phyloP scores from a whole-genome alignment of 768 basidiomycete genomes.

The Psilocybe azurescens region DNA sequence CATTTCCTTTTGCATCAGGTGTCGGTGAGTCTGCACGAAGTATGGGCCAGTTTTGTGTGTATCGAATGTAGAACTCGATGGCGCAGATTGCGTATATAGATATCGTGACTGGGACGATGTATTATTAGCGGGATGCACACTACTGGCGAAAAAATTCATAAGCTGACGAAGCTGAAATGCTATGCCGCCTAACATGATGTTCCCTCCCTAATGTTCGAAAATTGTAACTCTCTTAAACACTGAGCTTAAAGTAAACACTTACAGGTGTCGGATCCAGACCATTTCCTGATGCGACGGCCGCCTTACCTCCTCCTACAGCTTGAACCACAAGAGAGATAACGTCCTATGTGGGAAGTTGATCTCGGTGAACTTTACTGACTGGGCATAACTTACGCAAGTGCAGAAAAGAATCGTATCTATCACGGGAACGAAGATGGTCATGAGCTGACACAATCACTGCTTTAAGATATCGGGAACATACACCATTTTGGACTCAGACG shows the following conservation, averaged over 20 bases:
- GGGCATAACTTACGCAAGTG: slow-evolving; percentile 33
- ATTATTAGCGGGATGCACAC: background rate
- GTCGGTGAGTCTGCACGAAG: background rate
- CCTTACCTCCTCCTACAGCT: slow-evolving; percentile 59
- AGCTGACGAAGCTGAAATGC: slow-evolving; percentile 56
- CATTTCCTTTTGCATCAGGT: too few relatives aligned
- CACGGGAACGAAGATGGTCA: background rate
- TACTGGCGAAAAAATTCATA: background rate
- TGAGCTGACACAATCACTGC: background rate
- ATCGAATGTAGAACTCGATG: slow-evolving; percentile 14
- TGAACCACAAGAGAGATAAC: slow-evolving; percentile 64
- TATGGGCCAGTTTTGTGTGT: slow-evolving; percentile 12
- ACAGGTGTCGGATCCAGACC: slow-evolving; percentile 21
- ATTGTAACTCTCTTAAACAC: too few relatives aligned
- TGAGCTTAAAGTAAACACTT: background rate
- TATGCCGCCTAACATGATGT: slow-evolving; percentile 70
- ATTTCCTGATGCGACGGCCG: slow-evolving; percentile 38
- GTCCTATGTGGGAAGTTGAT: slow-evolving; percentile 37
- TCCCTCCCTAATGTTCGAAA: slow-evolving; percentile 28
- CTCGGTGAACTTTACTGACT: background rate
- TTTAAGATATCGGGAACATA: slow-evolving; percentile 26
- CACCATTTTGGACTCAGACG: slow-evolving; percentile 48
- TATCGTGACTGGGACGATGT: slow-evolving; percentile 41
- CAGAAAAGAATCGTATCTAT: slow-evolving; percentile 46
- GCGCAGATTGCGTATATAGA: slow-evolving; percentile 45